Base-by-base conservation (phyloP, 805 yeast genomes). In the Spathaspora boniae region DNA sequence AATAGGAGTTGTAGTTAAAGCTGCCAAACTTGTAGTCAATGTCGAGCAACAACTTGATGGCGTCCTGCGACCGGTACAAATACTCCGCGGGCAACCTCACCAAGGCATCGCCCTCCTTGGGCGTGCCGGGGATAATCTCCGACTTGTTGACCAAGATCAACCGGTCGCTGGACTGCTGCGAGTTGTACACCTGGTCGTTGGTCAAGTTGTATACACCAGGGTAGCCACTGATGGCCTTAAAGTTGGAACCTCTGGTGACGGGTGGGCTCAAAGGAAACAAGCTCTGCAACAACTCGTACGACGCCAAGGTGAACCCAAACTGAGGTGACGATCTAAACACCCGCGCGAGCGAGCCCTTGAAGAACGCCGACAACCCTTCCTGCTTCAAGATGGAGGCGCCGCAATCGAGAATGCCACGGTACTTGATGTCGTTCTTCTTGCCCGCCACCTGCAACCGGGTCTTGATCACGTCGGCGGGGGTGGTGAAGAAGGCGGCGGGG, bases 241-340 rank as follows among this genome's bases (percentile, higher is more conserved):
- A 68, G 47, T 62, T 65, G 19, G 72, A 66, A 33, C 61, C 67
- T 34, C 53, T 59, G 33, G 72, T 65, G 40, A 59, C 55, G 27
- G 72, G 68, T 26, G 73, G 72, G 61, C 68, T 79, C 45, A 83
- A 73, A 31, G 96, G 96, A 62, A 87, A 68, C 50, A 81, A 51
- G 31, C 72, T 76, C 58, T 91, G 95, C 60, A 91, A 80, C 22
- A 93, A 61, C 62, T 91, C 98, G 63, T 93, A 91, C 17, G 96
- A 89, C n/a, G 98, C 98, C 51, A 91, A 74, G 5, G 98, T 91
- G 65, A 89, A 89, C 37, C 98, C 98, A 60, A 91, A 91, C 62
- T 91, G 98, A 6, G 98, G 98, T 1, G 97, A 88, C 4, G 97
- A 89, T 63, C 98, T 77, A 53, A 88, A 70, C 26, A 91, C 88